A percentile compares a stretch with the other conserved stretches of the same genome.
Conservation (phyloP, 2,329 filamentous ascomycete genomes). For the Albifimbria verrucaria region DNA sequence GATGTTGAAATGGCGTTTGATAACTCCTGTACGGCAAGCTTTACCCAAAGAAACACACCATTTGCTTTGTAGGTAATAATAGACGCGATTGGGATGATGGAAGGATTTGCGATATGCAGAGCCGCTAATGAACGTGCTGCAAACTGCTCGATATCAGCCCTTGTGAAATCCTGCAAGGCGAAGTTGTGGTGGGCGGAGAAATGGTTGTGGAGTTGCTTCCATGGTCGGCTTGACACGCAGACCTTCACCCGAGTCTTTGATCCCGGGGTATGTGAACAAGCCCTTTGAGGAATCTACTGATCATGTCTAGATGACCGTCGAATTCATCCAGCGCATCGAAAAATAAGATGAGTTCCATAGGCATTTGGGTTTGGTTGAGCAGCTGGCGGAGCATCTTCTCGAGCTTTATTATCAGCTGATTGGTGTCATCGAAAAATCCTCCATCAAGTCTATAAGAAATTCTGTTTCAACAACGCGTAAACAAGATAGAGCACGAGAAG, state of each 20-base stretch:
- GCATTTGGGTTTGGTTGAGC: neutral
- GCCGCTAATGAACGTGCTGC: neutral
- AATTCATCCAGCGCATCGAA: neutral
- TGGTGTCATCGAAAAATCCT: neutral
- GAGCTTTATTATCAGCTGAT: neutral
- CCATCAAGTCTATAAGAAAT: neutral
- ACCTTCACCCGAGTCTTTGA: neutral
- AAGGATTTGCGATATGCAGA: neutral
- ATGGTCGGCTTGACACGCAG: neutral
- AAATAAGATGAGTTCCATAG: neutral
- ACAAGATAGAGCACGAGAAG: neutral
- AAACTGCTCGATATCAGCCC: neutral
- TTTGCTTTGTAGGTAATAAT: neutral
- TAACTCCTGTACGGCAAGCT: neutral
- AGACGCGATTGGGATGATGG: neutral
- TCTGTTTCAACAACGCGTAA: neutral
- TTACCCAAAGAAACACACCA: neutral
- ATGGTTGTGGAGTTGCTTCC: neutral
- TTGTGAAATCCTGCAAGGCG: neutral
- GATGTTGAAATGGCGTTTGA: neutral
- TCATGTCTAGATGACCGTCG: neutral
- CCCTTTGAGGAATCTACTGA: neutral
- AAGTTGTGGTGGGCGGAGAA: neutral
- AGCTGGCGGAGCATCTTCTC: neutral
- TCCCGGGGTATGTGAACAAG: neutral